Conservation (phyloP, 805 yeast species). For the Wickerhamia fluorescens region DNA sequence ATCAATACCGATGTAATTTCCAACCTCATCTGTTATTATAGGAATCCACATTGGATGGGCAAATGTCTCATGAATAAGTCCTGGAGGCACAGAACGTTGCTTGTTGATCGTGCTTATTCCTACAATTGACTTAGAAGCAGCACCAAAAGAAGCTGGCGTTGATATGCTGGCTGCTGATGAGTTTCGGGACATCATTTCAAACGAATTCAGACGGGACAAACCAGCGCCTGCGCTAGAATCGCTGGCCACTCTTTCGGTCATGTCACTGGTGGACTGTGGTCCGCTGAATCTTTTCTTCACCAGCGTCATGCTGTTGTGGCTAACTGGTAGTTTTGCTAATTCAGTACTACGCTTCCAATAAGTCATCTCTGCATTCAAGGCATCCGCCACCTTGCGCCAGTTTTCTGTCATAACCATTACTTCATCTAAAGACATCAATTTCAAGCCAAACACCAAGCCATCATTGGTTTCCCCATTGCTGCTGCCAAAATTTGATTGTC, state of each 20-base stretch:
- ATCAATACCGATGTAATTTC: slow-evolving; percentile 89
- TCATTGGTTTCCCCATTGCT: slow-evolving; percentile 48
- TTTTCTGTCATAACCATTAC: slow-evolving; percentile 72
- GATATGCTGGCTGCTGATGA: slow-evolving; percentile 17
- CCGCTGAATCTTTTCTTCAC: slow-evolving; percentile 9
- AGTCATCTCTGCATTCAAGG: slow-evolving; percentile 18
- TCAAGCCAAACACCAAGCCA: slow-evolving; percentile 76
- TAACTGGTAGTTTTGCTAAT: slow-evolving; percentile 16
- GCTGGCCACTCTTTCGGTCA: not conserved
- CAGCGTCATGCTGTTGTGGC: slow-evolving; percentile 10
- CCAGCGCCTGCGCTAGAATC: not conserved
- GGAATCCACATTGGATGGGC: slow-evolving; percentile 96
- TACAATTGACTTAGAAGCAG: slow-evolving; percentile 8
- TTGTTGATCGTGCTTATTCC: slow-evolving; percentile 32
- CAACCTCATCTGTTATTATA: slow-evolving; percentile 77
- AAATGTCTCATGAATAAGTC: slow-evolving; percentile 63
- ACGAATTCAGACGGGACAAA: not conserved
- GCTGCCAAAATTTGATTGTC: slow-evolving; percentile 65
- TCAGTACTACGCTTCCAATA: slow-evolving; percentile 14
- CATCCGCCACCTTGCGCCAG: slow-evolving; percentile 72
- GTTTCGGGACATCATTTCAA: slow-evolving; percentile 1
- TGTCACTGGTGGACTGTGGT: not conserved
- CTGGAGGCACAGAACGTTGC: slow-evolving; percentile 69
- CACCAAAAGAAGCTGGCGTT: slow-evolving; percentile 9
- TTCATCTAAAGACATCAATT: slow-evolving; percentile 73